phyloP scores from a whole-genome alignment of 495 filamentous ascomycete genomes.

The Penicillium goetzii region DNA sequence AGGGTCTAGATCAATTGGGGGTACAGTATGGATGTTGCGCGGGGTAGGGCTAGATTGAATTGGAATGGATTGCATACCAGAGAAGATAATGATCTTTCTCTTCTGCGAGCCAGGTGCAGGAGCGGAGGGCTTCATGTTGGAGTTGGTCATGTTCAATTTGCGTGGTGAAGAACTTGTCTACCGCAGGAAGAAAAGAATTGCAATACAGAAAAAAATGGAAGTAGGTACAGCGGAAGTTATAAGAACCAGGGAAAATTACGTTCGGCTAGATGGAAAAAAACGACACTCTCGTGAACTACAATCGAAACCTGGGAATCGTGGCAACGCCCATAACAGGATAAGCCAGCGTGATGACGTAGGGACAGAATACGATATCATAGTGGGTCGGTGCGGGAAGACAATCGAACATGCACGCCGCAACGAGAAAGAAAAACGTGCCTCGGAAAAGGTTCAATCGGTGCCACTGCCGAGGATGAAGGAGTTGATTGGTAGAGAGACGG shows the following conservation, averaged over 20 bases:
- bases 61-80: constrained; percentile 24
- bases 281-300: background rate
- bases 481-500: constrained; percentile 11
- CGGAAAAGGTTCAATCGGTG: constrained; percentile 8
- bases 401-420: background rate
- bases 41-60: background rate
- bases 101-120: constrained; percentile 16
- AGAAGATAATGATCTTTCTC: constrained; percentile 40
- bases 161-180: background rate
- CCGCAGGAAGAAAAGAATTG: background rate
- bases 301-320: constrained; percentile 8
- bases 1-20: background rate
- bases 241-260: background rate
- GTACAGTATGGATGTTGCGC: background rate
- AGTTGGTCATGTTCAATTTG: constrained; percentile 26
- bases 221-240: background rate
- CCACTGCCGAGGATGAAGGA: constrained; percentile 14
- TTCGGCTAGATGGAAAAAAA: background rate
- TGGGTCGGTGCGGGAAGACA: constrained; percentile 11
- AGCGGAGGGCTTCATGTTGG: constrained; percentile 19
- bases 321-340: constrained; percentile 29
- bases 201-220: background rate
- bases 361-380: constrained; percentile 21
- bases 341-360: constrained; percentile 24
- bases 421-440: constrained; percentile 5